Conservation (phyloP, 2,329 filamentous ascomycete species). For the Nemania bipapillata region DNA sequence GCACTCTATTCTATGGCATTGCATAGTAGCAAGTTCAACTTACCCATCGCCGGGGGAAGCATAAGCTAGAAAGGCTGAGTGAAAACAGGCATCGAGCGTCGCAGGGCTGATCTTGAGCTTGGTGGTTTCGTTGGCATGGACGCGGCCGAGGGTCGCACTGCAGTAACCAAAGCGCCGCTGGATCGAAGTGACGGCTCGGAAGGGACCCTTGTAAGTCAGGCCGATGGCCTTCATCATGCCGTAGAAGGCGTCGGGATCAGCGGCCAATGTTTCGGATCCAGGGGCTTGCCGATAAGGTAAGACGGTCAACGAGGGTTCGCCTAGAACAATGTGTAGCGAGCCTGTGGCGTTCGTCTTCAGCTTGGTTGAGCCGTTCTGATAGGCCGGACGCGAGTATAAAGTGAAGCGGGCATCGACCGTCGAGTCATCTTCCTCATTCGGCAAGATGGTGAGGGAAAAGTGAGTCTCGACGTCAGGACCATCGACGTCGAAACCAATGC, state of each 20-base stretch:
- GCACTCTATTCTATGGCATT: neutral
- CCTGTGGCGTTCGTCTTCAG: slow-evolving; percentile 55
- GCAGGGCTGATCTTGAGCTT: slow-evolving; percentile 54
- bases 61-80: slow-evolving; percentile 57
- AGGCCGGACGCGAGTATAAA: slow-evolving; percentile 51
- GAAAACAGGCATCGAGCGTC: slow-evolving; percentile 57
- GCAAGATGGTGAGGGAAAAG: slow-evolving; percentile 49
- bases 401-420: slow-evolving; percentile 51
- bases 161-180: slow-evolving; percentile 53
- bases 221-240: slow-evolving; percentile 55
- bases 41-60: slow-evolving; percentile 56
- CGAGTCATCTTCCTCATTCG: neutral
- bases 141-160: slow-evolving; percentile 48
- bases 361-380: slow-evolving; percentile 45
- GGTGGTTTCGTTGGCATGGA: slow-evolving; percentile 54
- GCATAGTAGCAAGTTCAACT: slow-evolving; percentile 32
- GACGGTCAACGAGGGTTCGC: slow-evolving; percentile 39
- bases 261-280: slow-evolving; percentile 51
- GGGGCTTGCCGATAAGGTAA: slow-evolving; percentile 45
- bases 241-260: slow-evolving; percentile 54
- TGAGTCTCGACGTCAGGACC: slow-evolving; percentile 53
- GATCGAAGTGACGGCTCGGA: slow-evolving; percentile 52
- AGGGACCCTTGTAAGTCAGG: slow-evolving; percentile 56
- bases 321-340: slow-evolving; percentile 51
- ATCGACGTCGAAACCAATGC: slow-evolving; percentile 47